phyloP scores from a whole-genome alignment of 139 green algal species.

The Chlorella sp. region DNA sequence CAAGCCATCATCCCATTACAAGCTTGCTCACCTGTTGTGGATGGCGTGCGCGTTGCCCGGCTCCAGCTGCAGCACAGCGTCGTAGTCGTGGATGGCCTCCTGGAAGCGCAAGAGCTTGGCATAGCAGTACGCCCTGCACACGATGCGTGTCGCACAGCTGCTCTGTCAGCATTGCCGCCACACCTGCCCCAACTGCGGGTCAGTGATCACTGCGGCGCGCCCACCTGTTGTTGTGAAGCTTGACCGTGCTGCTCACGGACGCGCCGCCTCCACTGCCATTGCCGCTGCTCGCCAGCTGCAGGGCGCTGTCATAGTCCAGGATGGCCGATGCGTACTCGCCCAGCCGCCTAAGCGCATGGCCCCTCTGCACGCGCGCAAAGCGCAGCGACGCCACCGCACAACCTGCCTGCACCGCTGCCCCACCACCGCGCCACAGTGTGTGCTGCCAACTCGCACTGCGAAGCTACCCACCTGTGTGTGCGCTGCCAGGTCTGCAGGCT shows the following conservation, averaged over 20 bases:
- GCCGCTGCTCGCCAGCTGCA: constrained; percentile 31
- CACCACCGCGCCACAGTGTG: no score
- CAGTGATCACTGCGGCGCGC: background rate
- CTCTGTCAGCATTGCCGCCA: background rate
- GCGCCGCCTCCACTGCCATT: no score
- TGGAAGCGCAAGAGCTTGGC: constrained; percentile 60
- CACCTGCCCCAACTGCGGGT: background rate
- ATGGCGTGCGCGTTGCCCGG: constrained; percentile 50
- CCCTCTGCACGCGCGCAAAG: constrained; percentile 38
- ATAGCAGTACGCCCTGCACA: constrained; percentile 68
- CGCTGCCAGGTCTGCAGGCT: constrained; percentile 13
- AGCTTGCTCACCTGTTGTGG: constrained; percentile 64
- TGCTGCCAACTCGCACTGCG: no score
- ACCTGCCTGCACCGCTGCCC: no score
- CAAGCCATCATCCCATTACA: no score
- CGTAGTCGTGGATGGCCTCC: constrained; percentile 60
- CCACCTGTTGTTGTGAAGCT: constrained; percentile 55
- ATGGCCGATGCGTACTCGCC: constrained; percentile 53
- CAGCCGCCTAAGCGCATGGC: constrained; percentile 56
- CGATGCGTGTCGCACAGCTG: background rate
- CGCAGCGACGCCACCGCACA: no score
- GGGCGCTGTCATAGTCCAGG: constrained; percentile 54
- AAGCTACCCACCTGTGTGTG: constrained; percentile 8
- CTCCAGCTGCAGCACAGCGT: constrained; percentile 46
- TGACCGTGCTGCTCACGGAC: no score